These are phyloP conservation scores for Juglanconis sp. DNA, from an alignment of 2,329 filamentous ascomycete genomes.

Conservation along the genomic window DNA sequence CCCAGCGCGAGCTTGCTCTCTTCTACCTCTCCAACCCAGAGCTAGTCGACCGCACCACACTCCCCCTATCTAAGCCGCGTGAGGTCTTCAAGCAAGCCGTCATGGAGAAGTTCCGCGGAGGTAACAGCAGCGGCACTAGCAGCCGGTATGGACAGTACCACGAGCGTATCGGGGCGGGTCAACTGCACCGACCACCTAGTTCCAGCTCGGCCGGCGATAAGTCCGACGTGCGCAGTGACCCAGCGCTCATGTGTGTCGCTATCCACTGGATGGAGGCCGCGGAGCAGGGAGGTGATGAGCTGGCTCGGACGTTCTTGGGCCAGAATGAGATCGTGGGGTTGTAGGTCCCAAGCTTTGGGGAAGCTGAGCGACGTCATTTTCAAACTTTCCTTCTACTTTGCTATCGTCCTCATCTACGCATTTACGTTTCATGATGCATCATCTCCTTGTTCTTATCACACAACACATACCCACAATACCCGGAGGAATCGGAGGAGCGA, in stretches of 20 bases:
- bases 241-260: constrained; percentile 86
- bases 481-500: background rate
- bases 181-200: constrained; percentile 16
- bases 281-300: constrained; percentile 77
- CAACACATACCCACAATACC: constrained; percentile 13
- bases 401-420: background rate
- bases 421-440: background rate
- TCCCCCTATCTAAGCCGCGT: constrained; percentile 78
- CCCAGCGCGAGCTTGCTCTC: constrained; percentile 88
- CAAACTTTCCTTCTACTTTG: background rate
- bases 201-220: constrained; percentile 23
- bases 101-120: constrained; percentile 64
- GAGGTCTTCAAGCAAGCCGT: constrained; percentile 90
- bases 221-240: constrained; percentile 65
- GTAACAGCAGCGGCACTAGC: constrained; percentile 30
- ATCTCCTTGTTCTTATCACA: constrained; percentile 1
- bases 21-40: constrained; percentile 92
- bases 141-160: constrained; percentile 27
- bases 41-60: constrained; percentile 72
- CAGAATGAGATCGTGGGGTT: constrained; percentile 40
- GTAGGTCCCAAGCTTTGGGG: background rate
- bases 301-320: constrained; percentile 78
- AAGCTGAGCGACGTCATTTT: too few species aligned
- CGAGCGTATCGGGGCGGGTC: constrained; percentile 21
- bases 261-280: constrained; percentile 97